Evolutionary conservation across 768 basidiomycete species (phyloP), one percentile per base, ranked within the genome.

Genomic region (Podaxis rugospora): DNA sequence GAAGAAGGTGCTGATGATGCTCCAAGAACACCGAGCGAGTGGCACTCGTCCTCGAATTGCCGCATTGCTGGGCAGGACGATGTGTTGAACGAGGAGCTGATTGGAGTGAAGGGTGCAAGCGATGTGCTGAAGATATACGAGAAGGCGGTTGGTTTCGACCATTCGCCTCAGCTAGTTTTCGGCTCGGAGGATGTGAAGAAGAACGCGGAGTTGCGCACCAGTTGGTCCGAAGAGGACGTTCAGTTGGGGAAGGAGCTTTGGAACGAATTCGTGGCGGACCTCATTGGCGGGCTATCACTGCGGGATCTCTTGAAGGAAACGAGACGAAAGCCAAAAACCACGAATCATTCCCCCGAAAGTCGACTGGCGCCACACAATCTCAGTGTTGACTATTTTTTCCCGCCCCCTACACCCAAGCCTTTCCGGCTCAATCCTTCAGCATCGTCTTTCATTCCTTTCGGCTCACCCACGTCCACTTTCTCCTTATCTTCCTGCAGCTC

Each of bases 381-480:
- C n/a, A 21, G 6, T 28, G 42, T 79, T 42, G 74, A 76, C 47
- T 83, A 80, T 1, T 71, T 76, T 53, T 75, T 78, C 5, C 74
- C 74, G 62, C 83, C 83, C n/a, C 75, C 77, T n/a, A 84, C 83
- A 7, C 83, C 83, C 11, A 78, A 78, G 42, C 44, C 52, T 47
- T 61, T 61, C 60, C 73, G 74, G 2, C 74, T 82, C 28, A 81
- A 79, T 55, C 79, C 77, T 5, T 70, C 73, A 5, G 80, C 80
- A 10, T 75, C 76, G n/a, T 73, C 77, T 23, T 81, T 81, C 66
- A 70, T 80, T 6, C 80, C 80, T 9, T 68, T 66, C 36, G 74
- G 72, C 35, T 70, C 71, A 11, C 62, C 70, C 49, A 69, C 71
- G 50, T 54, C 67, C 9, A 69, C 71, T 36, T 62, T 50, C 16